These are phyloP conservation scores for Lactarius quietus DNA, from an alignment of 768 basidiomycete genomes.

Conservation along the genomic window DNA sequence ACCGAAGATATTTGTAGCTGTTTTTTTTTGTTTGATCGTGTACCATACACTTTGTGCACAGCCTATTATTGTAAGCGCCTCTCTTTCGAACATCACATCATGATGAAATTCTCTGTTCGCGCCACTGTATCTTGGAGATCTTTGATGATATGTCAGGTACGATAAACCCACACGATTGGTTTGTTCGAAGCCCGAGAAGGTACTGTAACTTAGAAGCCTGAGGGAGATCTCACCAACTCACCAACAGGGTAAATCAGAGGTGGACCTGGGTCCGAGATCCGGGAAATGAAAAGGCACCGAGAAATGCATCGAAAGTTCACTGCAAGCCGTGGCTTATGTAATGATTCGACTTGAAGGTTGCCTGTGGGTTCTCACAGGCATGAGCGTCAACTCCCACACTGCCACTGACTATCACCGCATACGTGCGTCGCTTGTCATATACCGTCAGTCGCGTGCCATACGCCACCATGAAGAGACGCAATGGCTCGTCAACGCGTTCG, in stretches of 20 bases:
- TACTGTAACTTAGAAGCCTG: too few species aligned
- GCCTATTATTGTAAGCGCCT: background rate
- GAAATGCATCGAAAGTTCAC: too few species aligned
- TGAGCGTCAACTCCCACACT: too few species aligned
- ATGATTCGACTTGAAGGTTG: background rate
- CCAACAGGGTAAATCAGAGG: background rate
- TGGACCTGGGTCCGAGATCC: too few species aligned
- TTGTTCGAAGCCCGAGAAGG: too few species aligned
- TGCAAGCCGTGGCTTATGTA: background rate
- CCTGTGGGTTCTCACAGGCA: too few species aligned
- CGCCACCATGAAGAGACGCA: constrained; percentile 16
- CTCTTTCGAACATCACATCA: background rate
- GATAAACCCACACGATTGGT: background rate
- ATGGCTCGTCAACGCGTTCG: background rate
- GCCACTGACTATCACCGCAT: too few species aligned
- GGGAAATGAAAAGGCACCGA: too few species aligned
- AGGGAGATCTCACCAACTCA: background rate
- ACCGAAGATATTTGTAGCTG: background rate
- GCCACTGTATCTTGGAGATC: background rate
- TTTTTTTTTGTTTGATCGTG: background rate
- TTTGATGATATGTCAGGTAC: background rate
- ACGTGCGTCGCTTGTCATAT: background rate
- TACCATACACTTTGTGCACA: background rate
- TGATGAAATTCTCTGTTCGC: too few species aligned
- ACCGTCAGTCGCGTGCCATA: background rate